Evolutionary conservation across 1,139 yeast species (phyloP), one percentile per base, ranked within the genome.

Genomic region (Pneumocystis jirovecii): DNA sequence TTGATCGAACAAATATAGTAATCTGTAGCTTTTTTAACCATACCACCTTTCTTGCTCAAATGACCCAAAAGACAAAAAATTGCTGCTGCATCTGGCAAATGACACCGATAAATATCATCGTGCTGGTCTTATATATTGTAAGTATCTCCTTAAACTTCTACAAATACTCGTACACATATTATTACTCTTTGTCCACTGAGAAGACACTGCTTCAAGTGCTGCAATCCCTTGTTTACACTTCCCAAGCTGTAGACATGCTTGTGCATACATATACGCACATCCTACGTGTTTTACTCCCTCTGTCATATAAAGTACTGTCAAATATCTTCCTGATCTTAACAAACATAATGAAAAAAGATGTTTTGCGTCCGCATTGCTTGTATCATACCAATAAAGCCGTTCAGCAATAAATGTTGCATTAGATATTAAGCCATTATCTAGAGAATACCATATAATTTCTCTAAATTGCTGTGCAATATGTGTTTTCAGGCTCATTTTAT

Each of bases 391-490:
- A 37, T 86, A 72, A 42, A 89, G 77, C 69, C 95, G 79, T 72
- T 89, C 96, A 45, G 88, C 82, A 15, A 93, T 87, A 76, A 89
- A 87, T 73, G 85, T 89, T 2, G 96, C 96, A 64, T 88, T 86
- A 31, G 79, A 76, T 65, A 83, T 78, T 71, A 87, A 80, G 72
- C 85, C 89, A 67, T 82, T 82, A 72, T 89, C 96, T 60, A 89
- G 74, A 19, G 87, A 82, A 71, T 88, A 88, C 73, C 88, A 77
- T 29, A 87, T 80, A 10, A 81, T 62, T 42, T 64, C 59, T 35
- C 69, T 66, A 42, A 66, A 66, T 31, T 65, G 70, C 61, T 64
- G 62, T n/a, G 34, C 34, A 42, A 64, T 64, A 31, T 39, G 44
- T 1, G 61, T 21, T 31, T 60, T 60, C 12, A 42, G 12, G 61